Percentiles rank a stretch among this genome's conserved stretches.
These are phyloP conservation scores for Xylaria arbuscula DNA, from an alignment of 2,329 filamentous ascomycete species.

Conservation along the genomic window DNA sequence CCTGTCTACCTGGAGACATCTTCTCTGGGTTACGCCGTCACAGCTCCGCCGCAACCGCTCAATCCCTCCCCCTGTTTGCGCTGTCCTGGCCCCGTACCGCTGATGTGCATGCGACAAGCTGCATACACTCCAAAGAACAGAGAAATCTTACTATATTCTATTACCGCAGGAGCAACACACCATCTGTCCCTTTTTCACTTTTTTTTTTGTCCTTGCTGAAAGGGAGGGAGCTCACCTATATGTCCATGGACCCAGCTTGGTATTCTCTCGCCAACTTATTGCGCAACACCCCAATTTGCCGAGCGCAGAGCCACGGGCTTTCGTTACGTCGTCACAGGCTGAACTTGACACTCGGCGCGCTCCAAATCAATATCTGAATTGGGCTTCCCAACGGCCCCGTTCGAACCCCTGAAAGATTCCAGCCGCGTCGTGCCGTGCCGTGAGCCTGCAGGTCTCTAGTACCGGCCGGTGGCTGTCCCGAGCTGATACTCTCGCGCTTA, in stretches of 20 bases:
- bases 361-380: conserved; percentile 16
- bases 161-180: conserved; percentile 16
- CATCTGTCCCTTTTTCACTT: conserved; percentile 18
- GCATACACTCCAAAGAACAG: conserved; percentile 42
- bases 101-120: conserved; percentile 44
- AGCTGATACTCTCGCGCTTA: conserved; percentile 7
- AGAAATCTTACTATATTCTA: conserved; percentile 41
- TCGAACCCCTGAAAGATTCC: conserved; percentile 15
- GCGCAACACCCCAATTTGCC: conserved; percentile 14
- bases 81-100: conserved; percentile 32
- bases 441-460: conserved; percentile 16
- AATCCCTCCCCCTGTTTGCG: conserved; percentile 34
- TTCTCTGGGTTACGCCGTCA: conserved; percentile 26
- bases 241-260: conserved; percentile 12
- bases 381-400: conserved; percentile 12
- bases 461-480: neutral
- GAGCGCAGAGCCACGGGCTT: conserved; percentile 19
- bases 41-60: conserved; percentile 31
- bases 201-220: conserved; percentile 13
- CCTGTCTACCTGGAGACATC: neutral
- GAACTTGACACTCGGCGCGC: conserved; percentile 16
- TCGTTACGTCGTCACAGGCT: conserved; percentile 8
- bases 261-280: conserved; percentile 7
- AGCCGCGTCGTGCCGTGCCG: conserved; percentile 16
- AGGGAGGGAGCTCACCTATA: conserved; percentile 11